Conservation (phyloP, 495 filamentous ascomycete species). For the Lineolata rhizophorae region DNA sequence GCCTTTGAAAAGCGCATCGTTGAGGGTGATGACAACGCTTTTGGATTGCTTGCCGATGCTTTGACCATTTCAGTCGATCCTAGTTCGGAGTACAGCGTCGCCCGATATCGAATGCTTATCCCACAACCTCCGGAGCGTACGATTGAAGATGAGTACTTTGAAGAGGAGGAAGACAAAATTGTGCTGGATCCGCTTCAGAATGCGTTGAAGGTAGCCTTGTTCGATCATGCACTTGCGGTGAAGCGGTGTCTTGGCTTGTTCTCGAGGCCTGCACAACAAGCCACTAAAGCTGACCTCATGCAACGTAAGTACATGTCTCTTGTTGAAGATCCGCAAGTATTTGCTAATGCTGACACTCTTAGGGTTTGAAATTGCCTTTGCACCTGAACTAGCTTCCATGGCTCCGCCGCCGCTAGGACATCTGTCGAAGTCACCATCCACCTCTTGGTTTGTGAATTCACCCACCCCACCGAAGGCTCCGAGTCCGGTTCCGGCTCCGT, state of each 20-base stretch:
- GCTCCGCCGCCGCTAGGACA: conserved; percentile 13
- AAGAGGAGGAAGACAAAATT: conserved; percentile 22
- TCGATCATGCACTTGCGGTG: conserved; percentile 75
- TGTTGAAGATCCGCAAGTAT: conserved; percentile 3
- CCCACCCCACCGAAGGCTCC: conserved; percentile 1
- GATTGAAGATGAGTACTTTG: conserved; percentile 21
- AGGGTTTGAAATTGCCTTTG: conserved; percentile 42
- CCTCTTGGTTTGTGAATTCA: conserved; percentile 15
- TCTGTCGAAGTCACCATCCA: conserved; percentile 11
- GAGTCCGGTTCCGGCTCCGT: conserved; percentile 3
- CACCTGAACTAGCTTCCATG: conserved; percentile 35
- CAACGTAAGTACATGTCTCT: conserved; percentile 10
- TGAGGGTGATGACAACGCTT: conserved; percentile 46
- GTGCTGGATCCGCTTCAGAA: conserved; percentile 44
- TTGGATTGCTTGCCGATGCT: conserved; percentile 46
- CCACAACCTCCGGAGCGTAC: too few species aligned
- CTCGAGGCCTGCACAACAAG: conserved; percentile 32
- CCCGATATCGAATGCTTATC: conserved; percentile 51
- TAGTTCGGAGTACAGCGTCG: conserved; percentile 44
- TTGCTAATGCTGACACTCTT: conserved; percentile 1
- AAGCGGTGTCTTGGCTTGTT: conserved; percentile 61
- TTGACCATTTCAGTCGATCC: conserved; percentile 51
- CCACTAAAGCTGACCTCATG: conserved; percentile 31
- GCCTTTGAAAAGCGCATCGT: conserved; percentile 49
- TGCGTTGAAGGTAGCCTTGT: conserved; percentile 63